Evolutionary conservation across 345 rosid genomes (phyloP), one percentile per base, ranked within the genome.

Genomic region (Isatis tinctoria): DNA sequence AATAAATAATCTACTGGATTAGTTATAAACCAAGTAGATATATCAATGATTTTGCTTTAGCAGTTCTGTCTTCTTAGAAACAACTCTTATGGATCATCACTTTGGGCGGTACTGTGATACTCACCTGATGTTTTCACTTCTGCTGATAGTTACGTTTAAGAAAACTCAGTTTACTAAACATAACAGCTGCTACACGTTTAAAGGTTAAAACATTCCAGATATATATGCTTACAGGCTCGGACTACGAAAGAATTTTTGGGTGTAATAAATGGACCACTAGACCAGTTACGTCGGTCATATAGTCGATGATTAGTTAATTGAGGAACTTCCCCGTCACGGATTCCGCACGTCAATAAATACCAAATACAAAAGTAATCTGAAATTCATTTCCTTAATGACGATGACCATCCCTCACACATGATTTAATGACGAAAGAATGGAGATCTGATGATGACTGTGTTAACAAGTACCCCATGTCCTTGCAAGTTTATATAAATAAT

Each of bases 321-420:
- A 26, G 32, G 33, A 53, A 24, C 24, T 18, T 18, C 56, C 56
- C 45, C 61, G 28, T 74, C 78, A 74, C 60, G 60, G 53, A 74
- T 27, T 47, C 32, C 60, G 67, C 53, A 74, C 62, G 78, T 48
- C 73, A 74, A 67, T 67, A 59, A 49, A 74, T 67, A 74, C 68
- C 73, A 74, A 67, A 59, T 10, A 59, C 73, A 17, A 28, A 28
- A 6, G 10, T 14, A 10, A 51, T n/a, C n/a, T n/a, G n/a, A n/a
- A n/a, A n/a, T n/a, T n/a, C n/a, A n/a, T n/a, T n/a, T n/a, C n/a
- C n/a, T n/a, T n/a, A n/a, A n/a, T n/a, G n/a, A n/a, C 52, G 60
- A 67, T 10, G 62, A 49, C 26, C 68, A 36, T 3, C 17, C 17
- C 41, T 74, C 78, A 67, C 78, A 67, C 62, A 67, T 60, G 54